A percentile compares a stretch with the other conserved stretches of the same genome.
phyloP scores from a whole-genome alignment of 169 alveolate genomes.

The Plasmodium yoelii region DNA sequence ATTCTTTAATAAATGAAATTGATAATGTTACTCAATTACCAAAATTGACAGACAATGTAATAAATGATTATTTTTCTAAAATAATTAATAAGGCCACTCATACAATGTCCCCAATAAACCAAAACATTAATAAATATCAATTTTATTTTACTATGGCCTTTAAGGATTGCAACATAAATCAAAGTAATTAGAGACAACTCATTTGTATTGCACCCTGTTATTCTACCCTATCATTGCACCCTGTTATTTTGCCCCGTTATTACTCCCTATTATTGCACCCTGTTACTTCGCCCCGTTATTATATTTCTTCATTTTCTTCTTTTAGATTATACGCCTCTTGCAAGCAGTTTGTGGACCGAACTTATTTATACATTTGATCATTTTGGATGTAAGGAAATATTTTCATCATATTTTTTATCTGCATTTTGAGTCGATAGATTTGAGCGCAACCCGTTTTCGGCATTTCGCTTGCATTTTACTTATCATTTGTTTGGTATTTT shows the following conservation, averaged over 20 bases:
- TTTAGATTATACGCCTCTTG: slow-evolving; percentile 4
- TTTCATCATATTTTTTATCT: background rate
- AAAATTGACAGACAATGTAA: background rate
- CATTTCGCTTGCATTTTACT: background rate
- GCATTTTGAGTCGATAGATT: background rate
- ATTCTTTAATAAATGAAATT: no score
- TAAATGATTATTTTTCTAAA: background rate
- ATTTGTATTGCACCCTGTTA: background rate
- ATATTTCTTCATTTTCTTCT: background rate
- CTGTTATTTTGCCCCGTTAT: no score
- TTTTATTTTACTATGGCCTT: slow-evolving; percentile 27
- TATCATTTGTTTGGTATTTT: background rate
- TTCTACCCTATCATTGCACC: background rate
- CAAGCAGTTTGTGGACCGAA: slow-evolving; percentile 16
- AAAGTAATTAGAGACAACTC: slow-evolving; percentile 7
- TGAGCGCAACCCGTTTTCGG: background rate
- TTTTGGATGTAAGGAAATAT: slow-evolving; percentile 37
- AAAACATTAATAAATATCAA: background rate
- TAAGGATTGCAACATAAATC: slow-evolving; percentile 62
- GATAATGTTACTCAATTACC: background rate
- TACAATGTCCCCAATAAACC: background rate
- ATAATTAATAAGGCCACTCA: background rate
- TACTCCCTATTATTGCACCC: background rate
- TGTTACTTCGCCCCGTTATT: background rate
- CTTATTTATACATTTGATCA: slow-evolving; percentile 42